Evolutionary conservation across 305 asterid genomes (phyloP).

Genomic region (Nicotiana rustica): DNA sequence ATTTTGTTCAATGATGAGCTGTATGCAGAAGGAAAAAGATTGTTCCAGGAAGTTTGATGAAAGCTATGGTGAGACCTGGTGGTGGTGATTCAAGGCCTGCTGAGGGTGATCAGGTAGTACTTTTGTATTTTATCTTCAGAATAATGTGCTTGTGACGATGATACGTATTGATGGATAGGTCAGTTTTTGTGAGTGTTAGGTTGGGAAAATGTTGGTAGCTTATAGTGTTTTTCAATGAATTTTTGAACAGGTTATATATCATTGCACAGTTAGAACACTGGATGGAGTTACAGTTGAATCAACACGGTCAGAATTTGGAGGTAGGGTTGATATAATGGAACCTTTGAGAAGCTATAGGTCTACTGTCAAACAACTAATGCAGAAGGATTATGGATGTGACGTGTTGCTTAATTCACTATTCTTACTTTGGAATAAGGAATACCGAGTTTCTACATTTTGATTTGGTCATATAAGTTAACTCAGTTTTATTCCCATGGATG

Average conservation of each 20-base stretch:
- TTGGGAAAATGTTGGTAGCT: neutral
- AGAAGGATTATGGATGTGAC: neutral
- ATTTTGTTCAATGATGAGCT: slow-evolving; percentile 33
- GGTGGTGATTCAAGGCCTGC: slow-evolving; percentile 73
- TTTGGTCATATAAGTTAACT: neutral
- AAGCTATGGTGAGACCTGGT: slow-evolving; percentile 92
- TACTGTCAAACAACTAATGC: neutral
- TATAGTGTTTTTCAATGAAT: slow-evolving; percentile 23
- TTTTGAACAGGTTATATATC: slow-evolving; percentile 77
- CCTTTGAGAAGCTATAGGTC: neutral
- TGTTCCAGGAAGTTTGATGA: slow-evolving; percentile 91
- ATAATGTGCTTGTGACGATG: slow-evolving; percentile 19
- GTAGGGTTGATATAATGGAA: slow-evolving; percentile 44
- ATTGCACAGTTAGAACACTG: slow-evolving; percentile 83
- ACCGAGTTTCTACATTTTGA: slow-evolving; percentile 1
- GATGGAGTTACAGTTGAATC: slow-evolving; percentile 93
- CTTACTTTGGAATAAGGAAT: neutral
- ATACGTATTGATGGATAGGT: neutral
- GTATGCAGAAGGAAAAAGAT: slow-evolving; percentile 76
- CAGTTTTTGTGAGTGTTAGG: neutral
- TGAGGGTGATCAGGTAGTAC: slow-evolving; percentile 87
- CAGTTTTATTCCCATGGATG: neutral
- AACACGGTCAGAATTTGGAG: slow-evolving; percentile 80
- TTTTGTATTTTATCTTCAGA: slow-evolving; percentile 1
- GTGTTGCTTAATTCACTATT: neutral